Evolutionary conservation across 1,139 yeast species (phyloP), one percentile per base, ranked within the genome.

Genomic region (Zygoascus sp.): DNA sequence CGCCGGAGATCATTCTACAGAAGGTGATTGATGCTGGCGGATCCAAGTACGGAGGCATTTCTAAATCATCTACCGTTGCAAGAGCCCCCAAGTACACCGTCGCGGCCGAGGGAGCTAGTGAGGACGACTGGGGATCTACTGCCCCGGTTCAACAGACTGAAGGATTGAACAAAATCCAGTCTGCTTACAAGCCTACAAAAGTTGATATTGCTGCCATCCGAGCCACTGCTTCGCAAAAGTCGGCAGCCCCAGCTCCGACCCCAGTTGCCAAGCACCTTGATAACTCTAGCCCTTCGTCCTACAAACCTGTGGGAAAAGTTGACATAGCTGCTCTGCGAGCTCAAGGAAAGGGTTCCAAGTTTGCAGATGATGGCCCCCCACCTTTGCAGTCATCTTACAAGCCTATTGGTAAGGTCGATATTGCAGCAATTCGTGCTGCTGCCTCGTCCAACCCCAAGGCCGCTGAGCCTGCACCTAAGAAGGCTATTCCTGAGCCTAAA

Each of bases 1-100:
- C 86, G 57, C 86, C 84, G 42, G 74, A 76, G 28, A 95, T 85
- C 52, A 78, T 92, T 53, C 66, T 88, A 56, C 75, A 80, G 47
- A 81, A 88, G 58, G 81, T 94, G 44, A 81, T 87, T 54, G 84
- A 88, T 55, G 96, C 98, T 35, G 86, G 97, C 1, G 98, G 98
- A 58, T 96, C 98, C 20, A 81, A 95, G 62, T 92, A 92, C 68
- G 83, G 95, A 3, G 78, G 81, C 47, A 50, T 56, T 11, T 48
- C 54, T 5, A 28, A 34, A 19, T 35, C 45, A 11, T 16, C 43
- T 23, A 27, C 68, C 9, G 63, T 63, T 13, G 59, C 67, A 32
- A 57, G 66, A 23, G 58, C 61, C 49, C 71, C 72, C 55, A 68
- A 46, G 44, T 67, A 67, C 55, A 52, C 56, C 17, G 55, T 60